These are phyloP conservation scores for Chamaenerion angustifolium DNA, from an alignment of 345 rosid species.

Conservation along the genomic window DNA sequence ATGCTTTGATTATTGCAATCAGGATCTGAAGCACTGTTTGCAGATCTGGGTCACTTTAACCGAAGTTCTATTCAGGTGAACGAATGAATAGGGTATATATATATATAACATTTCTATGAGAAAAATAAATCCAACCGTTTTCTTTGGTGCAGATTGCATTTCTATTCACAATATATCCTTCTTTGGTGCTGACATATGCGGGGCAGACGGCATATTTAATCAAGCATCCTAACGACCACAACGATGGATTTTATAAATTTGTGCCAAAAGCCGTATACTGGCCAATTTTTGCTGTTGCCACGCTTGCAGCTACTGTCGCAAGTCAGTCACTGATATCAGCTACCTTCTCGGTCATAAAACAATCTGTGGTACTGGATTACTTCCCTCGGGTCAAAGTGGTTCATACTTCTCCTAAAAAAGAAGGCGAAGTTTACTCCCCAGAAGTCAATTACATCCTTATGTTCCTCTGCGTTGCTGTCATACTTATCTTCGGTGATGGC, in stretches of 20 bases:
- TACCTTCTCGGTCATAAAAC: conserved; percentile 79
- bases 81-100: background rate
- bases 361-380: conserved; percentile 74
- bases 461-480: conserved; percentile 73
- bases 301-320: conserved; percentile 64
- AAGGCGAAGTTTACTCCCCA: conserved; percentile 83
- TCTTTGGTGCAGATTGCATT: conserved; percentile 44
- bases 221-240: conserved; percentile 40
- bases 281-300: conserved; percentile 69
- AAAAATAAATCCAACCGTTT: conserved; percentile 8
- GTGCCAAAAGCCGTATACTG: conserved; percentile 59
- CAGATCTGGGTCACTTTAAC: conserved; percentile 83
- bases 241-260: conserved; percentile 75
- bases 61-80: conserved; percentile 45
- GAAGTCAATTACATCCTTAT: conserved; percentile 78
- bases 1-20: conserved; percentile 2
- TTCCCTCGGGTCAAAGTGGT: conserved; percentile 85
- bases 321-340: conserved; percentile 91
- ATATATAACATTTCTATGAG: background rate
- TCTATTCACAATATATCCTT: conserved; percentile 60
- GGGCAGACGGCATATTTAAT: conserved; percentile 86
- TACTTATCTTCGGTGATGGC: conserved; percentile 68
- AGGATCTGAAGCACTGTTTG: conserved; percentile 90
- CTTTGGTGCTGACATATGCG: conserved; percentile 69
- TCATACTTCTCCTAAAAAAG: conserved; percentile 62